Evolutionary conservation across 371 early-diverging fungal genomes (phyloP), one percentile per base, ranked within the genome.

Genomic region (Coemansia linderi): DNA sequence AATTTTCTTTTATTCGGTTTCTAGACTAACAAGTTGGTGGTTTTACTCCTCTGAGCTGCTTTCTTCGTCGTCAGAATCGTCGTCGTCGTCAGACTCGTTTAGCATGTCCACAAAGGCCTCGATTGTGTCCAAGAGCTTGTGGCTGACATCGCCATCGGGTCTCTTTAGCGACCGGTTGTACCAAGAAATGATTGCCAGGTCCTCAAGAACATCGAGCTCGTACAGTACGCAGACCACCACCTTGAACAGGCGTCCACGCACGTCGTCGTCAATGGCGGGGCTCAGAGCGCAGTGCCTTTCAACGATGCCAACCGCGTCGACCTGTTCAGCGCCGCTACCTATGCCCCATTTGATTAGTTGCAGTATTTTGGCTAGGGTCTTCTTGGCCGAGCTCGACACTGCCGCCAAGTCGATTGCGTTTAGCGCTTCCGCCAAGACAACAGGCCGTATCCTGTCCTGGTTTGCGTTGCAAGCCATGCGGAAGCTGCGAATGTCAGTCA

Each of bases 391-490:
- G 33, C 59, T 72, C 0, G 69, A 73, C 36, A 73, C 63, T 19
- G 60, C 59, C 2, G 50, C 76, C 6, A 68, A 12, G 41, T 77
- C 60, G n/a, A 71, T 60, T 29, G 57, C 61, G 13, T 44, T 52
- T 37, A 84, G 63, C 17, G 68, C 63, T 50, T 74, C 64, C 22
- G 71, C 63, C 22, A 63, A 85, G 29, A 93, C 85, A 1, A 87
- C 85, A 39, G 85, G 85, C 27, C 96, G 85, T 69, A 96, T 85
- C 76, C 92, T 90, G 24, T 86, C 84, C 68, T 92, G 94, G 12
- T 87, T 88, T 29, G 92, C 89, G 75, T 96, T 91, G 71, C 87
- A 88, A 6, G 95, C 90, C 91, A 96, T 91, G 69, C 95, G 92
- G 66, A 94, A 81, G 8, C 94, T 90, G 61, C 94, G 95, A 36